Base-by-base conservation (phyloP, 2,329 filamentous ascomycete genomes). In the Myriangium duriaei region DNA sequence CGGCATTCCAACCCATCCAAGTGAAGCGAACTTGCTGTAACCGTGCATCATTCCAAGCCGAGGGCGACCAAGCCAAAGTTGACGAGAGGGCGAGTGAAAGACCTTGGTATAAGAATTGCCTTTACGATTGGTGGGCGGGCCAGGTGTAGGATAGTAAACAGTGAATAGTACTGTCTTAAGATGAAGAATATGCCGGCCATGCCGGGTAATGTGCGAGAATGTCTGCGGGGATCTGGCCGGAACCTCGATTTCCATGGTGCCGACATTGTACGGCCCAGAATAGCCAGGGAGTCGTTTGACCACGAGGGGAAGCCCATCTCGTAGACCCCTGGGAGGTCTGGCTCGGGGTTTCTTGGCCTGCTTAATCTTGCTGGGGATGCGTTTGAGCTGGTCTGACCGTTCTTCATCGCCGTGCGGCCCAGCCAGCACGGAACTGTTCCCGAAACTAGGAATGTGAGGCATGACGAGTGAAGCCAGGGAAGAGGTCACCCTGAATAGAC, bases 61-160 rank as follows among this genome's bases (percentile, higher is more conserved):
- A 3, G 76, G 75, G 31, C 72, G 59, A 5, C 74, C 71, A 30
- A 80, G 63, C 76, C 75, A 80, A 5, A 74, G 70, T 37, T 73
- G 67, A 4, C 75, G 64, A 12, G 64, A 68, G 47, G 65, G 67
- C 28, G 62, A 59, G 21, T 41, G 43, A 10, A 26, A 30, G 13
- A 45, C 41, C 13, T 42, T 45, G 11, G 37, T 37, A 14, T 43
- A 39, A 12, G 49, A 39, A 30, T 59, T 60, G 18, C 55, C 49
- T 1, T 64, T 59, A 9, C 19, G 28, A 26, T 15, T 33, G 15
- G 58, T 58, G 7, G 60, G 58, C 11, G 57, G 54, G 14, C 55
- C 49, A 12, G 52, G 47, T 31, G 71, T 67, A 2, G 76, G 76
- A 51, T 81, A 81, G 53, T 74, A 81, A n/a, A 80, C 55, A 0